Base-by-base conservation (phyloP, 768 basidiomycete genomes). In the Mycena amicta region DNA sequence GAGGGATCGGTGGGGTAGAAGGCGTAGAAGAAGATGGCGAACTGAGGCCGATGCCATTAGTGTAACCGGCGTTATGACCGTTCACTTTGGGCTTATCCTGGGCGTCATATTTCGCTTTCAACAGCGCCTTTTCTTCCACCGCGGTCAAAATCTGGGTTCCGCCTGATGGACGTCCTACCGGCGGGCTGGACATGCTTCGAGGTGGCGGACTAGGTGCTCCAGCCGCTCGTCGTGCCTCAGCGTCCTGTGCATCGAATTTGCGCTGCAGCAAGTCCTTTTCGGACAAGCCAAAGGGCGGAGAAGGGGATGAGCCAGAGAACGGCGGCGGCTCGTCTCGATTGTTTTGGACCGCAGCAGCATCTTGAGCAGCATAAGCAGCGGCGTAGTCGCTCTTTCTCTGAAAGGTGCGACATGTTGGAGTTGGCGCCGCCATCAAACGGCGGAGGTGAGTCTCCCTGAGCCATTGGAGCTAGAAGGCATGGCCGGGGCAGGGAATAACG, bases 91-190 rank as follows among this genome's bases (percentile, higher is more conserved):
- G 71, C 29, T 68, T 54, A 5, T 68, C 61, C 63, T 86, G 82
- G 1, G 79, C 80, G 26, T 83, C 89, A 62, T 83, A 90, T 68
- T 79, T 81, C 4, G 88, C 87, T 33, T 75, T 77, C 12, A 93
- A 70, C 56, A 83, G 70, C 22, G 88, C 89, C 74, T 93, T 93
- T 72, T 93, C 92, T 65, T 93, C 90, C 0, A 84, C 85, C 2
- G 92, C 91, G 2, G 87, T 86, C 52, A 92, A 71, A 1, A 79
- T 56, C 31, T 70, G 64, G 15, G 54, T 59, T 56, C 45, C 65
- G 61, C 18, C 59, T 5, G 77, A 75, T 4, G 76, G 70, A 15
- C 72, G 75, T 33, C 28, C 65, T 28, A 65, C 57, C 5, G 63
- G 65, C 1, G 67, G 57, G 50, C 58, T 55, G 50, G 53, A 46